Base-by-base conservation (phyloP, 805 yeast species). In the Saccharomycopsis sp. region DNA sequence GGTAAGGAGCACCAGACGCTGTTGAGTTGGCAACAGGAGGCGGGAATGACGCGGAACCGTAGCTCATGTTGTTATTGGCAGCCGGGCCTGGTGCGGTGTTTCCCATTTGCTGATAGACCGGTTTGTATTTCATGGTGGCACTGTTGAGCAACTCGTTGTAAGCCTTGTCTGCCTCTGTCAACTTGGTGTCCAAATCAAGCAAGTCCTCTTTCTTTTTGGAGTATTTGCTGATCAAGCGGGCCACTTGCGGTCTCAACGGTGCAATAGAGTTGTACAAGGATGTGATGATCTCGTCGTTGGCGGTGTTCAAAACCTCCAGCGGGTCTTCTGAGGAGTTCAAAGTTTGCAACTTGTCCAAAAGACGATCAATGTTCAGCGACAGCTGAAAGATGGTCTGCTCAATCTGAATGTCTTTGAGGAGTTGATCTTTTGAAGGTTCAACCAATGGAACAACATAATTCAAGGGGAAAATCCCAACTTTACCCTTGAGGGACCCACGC, bases 401-500 rank as follows among this genome's bases (percentile, higher is more conserved):
- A 45, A 64, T 60, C 48, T 64, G 61, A 22, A 54, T 50, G 51
- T 79, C 81, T 20, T 63, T 59, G 5, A 61, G 60, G 4, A 80
- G 46, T 48, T 87, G 88, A 36, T 70, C 69, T 2, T 73, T 67
- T 0, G 84, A 67, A 26, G 80, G 78, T 34, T 77, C 80, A 1
- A 77, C 72, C 4, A 87, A 63, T 2, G 87, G 87, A 0, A 84
- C 72, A 1, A 92, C 97, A 55, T 92, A 89, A 57, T 89, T 89
- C 44, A 84, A 70, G 0, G 98, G 98, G 60, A 89, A 87, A 10
- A 92, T 80, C 15, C 98, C 98, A 38, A 77, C 68, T 41, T 69
- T 71, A 1, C 96, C 96, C 41, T 73, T 69, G 38, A 89, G 61
- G 4, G 89, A 74, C 12, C 98, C 98, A 50, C 85, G 71, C 80